Conservation (phyloP, 1,284 basidiomycete species). For the Coniferiporia weirii region DNA sequence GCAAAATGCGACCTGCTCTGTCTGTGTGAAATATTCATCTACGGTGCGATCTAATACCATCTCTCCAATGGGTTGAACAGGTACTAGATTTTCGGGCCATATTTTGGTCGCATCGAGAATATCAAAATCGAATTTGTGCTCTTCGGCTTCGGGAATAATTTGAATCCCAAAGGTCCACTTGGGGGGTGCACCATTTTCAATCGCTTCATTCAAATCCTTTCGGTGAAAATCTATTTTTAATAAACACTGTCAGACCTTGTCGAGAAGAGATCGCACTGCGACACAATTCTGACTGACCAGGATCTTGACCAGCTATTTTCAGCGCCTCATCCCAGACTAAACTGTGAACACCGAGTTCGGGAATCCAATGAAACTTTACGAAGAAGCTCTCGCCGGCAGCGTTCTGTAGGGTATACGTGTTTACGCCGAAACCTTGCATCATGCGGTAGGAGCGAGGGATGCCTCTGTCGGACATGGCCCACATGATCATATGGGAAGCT, state of each 20-base stretch:
- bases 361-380: constrained; percentile 84
- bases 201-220: constrained; percentile 75
- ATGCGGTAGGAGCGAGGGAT: constrained; percentile 78
- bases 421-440: constrained; percentile 86
- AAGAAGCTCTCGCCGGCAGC: constrained; percentile 61
- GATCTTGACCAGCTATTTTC: constrained; percentile 77
- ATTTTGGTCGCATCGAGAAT: constrained; percentile 83
- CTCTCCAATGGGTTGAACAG: constrained; percentile 71
- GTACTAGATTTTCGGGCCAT: constrained; percentile 76
- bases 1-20: constrained; percentile 81
- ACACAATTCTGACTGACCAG: constrained; percentile 35
- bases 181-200: constrained; percentile 59
- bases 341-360: constrained; percentile 76
- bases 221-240: constrained; percentile 61
- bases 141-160: constrained; percentile 56
- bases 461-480: constrained; percentile 78
- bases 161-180: constrained; percentile 80
- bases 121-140: constrained; percentile 78
- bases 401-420: constrained; percentile 74
- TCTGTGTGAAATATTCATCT: constrained; percentile 78
- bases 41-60: constrained; percentile 63
- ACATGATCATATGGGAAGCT: constrained; percentile 78
- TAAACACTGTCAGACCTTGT: too few species aligned
- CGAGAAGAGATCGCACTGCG: too few species aligned
- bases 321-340: constrained; percentile 85